phyloP scores from a whole-genome alignment of 2,329 filamentous ascomycete species.

The Curvularia verruculosa region DNA sequence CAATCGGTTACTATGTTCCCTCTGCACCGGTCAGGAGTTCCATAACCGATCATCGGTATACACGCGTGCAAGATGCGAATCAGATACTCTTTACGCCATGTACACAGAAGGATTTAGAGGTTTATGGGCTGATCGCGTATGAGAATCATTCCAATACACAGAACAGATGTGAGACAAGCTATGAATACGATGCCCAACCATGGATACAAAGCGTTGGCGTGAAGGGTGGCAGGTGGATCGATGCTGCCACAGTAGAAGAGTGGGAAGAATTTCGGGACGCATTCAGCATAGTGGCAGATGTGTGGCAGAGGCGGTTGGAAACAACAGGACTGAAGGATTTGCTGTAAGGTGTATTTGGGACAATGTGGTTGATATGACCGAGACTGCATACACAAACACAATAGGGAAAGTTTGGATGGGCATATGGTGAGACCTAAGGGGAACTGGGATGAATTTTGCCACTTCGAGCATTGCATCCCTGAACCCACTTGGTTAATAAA shows the following conservation, averaged over 20 bases:
- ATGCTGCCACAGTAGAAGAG: slow-evolving; percentile 3
- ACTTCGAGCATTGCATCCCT: not conserved
- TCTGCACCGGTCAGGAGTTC: too few species aligned
- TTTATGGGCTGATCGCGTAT: slow-evolving; percentile 14
- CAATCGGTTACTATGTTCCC: slow-evolving; percentile 18
- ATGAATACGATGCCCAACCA: not conserved
- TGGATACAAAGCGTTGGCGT: slow-evolving; percentile 10
- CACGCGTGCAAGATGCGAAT: not conserved
- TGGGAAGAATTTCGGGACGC: slow-evolving; percentile 4
- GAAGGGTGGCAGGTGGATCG: slow-evolving; percentile 14
- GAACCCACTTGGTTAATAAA: not conserved
- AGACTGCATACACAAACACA: not conserved
- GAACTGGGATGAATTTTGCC: not conserved
- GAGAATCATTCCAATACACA: not conserved
- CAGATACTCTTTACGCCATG: slow-evolving; percentile 23
- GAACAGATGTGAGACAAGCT: not conserved
- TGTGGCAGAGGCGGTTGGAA: slow-evolving; percentile 5
- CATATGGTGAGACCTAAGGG: not conserved
- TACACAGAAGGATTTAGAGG: slow-evolving; percentile 2
- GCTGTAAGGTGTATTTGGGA: not conserved
- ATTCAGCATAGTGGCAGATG: not conserved
- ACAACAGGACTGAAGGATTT: not conserved
- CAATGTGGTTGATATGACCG: not conserved
- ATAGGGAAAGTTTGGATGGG: not conserved
- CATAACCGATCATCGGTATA: not conserved